A percentile compares a stretch with the other conserved stretches of the same genome.
phyloP scores from a whole-genome alignment of 208 protist species.

The Trypanosoma melophagium region DNA sequence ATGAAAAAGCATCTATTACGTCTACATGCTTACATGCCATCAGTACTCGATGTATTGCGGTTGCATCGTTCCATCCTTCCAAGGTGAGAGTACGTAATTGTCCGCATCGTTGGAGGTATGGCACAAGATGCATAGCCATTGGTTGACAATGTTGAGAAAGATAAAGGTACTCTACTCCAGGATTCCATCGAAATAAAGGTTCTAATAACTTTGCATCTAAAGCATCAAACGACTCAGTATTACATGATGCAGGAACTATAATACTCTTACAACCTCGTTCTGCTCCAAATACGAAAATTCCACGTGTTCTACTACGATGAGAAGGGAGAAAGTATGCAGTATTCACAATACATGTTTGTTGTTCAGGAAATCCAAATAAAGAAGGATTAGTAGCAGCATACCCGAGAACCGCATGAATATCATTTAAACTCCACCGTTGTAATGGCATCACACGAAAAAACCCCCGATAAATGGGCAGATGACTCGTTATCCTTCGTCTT shows the following conservation, averaged over 20 bases:
- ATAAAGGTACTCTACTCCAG: conserved; percentile 85
- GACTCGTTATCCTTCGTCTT: conserved; percentile 32
- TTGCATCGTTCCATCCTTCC: conserved; percentile 86
- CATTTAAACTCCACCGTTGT: conserved; percentile 68
- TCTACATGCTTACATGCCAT: conserved; percentile 88
- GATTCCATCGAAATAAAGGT: conserved; percentile 86
- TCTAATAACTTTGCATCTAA: conserved; percentile 79
- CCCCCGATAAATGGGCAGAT: conserved; percentile 70
- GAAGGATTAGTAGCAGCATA: conserved; percentile 80
- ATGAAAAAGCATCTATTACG: conserved; percentile 75
- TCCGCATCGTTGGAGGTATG: conserved; percentile 59
- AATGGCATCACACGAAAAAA: conserved; percentile 86
- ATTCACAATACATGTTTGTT: conserved; percentile 88
- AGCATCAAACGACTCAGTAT: conserved; percentile 64
- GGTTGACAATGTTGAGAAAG: conserved; percentile 82
- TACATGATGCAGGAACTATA: conserved; percentile 81
- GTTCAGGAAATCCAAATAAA: conserved; percentile 82
- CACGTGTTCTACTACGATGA: conserved; percentile 58
- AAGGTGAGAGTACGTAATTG: conserved; percentile 69
- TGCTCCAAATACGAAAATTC: conserved; percentile 79
- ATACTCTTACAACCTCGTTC: conserved; percentile 87
- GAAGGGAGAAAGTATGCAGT: conserved; percentile 86
- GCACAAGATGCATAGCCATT: conserved; percentile 69
- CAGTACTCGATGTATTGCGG: conserved; percentile 78
- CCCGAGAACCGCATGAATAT: conserved; percentile 74